A percentile compares a stretch with the other conserved stretches of the same genome.
Conservation (phyloP, 139 green algal genomes). For the Ettlia oleoabundans region DNA sequence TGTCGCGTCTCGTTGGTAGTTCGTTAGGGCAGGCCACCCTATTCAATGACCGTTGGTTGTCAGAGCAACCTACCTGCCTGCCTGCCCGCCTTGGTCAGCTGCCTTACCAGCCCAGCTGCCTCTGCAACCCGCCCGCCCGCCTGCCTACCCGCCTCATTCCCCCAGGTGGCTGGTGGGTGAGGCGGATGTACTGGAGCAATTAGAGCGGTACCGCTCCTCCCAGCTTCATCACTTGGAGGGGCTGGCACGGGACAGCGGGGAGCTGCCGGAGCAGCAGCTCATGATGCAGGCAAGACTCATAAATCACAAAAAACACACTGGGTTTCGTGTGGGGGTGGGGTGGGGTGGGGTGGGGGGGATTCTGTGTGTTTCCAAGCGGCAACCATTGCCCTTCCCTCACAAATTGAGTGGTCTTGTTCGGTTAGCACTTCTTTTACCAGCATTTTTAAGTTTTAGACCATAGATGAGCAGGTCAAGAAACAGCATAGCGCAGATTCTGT, state of each 20-base stretch:
- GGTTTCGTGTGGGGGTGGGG: neutral
- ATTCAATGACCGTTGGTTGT: too few species aligned
- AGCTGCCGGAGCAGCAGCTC: neutral
- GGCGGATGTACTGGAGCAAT: conserved; percentile 17
- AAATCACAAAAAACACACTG: neutral
- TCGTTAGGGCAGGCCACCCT: too few species aligned
- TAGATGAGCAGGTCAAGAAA: too few species aligned
- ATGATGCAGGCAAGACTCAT: neutral
- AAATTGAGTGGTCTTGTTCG: too few species aligned
- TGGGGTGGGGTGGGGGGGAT: neutral
- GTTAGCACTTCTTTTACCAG: too few species aligned
- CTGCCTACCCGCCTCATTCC: neutral
- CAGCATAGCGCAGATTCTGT: too few species aligned
- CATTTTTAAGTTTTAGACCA: too few species aligned
- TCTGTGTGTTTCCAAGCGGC: neutral
- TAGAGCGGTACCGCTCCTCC: conserved; percentile 17
- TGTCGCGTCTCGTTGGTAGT: neutral
- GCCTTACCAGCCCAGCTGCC: too few species aligned
- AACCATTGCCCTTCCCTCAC: too few species aligned
- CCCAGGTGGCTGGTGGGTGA: conserved; percentile 34
- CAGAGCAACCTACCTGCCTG: too few species aligned
- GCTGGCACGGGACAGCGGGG: neutral
- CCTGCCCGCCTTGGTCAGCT: too few species aligned
- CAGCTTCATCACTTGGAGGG: neutral
- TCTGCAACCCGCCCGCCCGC: too few species aligned